These are phyloP conservation scores for Lobosporangium transversale DNA, from an alignment of 192 early-diverging fungal species.

Conservation along the genomic window DNA sequence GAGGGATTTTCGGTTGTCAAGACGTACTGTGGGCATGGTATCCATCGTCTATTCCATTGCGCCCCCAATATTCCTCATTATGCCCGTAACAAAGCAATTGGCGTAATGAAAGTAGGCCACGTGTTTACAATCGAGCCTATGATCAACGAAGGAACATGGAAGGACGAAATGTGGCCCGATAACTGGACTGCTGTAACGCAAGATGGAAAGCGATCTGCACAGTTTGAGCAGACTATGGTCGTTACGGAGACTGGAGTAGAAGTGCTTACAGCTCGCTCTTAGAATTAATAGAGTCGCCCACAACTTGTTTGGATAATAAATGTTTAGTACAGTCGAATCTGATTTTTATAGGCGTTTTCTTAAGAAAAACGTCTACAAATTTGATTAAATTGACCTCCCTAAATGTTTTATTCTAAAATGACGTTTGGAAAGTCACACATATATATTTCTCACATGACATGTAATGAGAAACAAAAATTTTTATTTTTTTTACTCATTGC, in stretches of 20 bases:
- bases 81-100: conserved; percentile 92
- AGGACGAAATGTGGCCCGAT: conserved; percentile 79
- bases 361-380: too few relatives aligned
- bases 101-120: conserved; percentile 95
- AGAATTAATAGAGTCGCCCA: too few relatives aligned
- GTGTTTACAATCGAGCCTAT: conserved; percentile 99
- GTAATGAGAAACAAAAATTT: too few relatives aligned
- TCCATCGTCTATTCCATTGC: conserved; percentile 87
- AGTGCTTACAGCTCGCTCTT: conserved; percentile 67
- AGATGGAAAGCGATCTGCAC: conserved; percentile 95
- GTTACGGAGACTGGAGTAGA: conserved; percentile 94
- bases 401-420: too few relatives aligned
- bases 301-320: too few relatives aligned
- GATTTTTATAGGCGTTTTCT: too few relatives aligned
- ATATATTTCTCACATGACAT: too few relatives aligned
- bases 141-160: conserved; percentile 89
- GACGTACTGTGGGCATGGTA: conserved; percentile 94
- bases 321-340: too few relatives aligned
- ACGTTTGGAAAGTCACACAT: too few relatives aligned
- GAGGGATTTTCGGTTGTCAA: conserved; percentile 93
- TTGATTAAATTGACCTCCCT: too few relatives aligned
- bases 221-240: conserved; percentile 96
- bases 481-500: too few relatives aligned
- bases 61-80: conserved; percentile 95
- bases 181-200: conserved; percentile 90